Evolutionary conservation across 2,329 filamentous ascomycete species (phyloP), one percentile per base, ranked within the genome.

Genomic region (Emmonsiellopsis sp.): DNA sequence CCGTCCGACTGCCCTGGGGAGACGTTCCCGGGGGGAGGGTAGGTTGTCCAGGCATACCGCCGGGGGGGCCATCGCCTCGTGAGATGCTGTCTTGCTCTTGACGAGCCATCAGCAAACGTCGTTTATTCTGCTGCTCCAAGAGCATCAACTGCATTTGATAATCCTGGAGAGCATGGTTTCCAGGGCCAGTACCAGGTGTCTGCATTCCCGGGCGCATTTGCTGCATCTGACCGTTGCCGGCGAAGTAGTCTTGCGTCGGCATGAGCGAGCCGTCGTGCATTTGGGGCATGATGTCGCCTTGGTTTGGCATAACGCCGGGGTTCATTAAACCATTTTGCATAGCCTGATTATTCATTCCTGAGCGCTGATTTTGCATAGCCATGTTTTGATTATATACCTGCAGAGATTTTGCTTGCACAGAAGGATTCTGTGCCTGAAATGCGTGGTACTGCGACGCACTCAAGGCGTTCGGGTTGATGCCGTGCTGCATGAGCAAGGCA

Each of bases 301-400:
- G 88, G 55, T 80, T 81, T 60, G 83, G 83, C 63, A 89, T 87
- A 51, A 74, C 69, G 61, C 82, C 84, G 58, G 63, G 81, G 72
- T 78, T 82, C 72, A 77, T 77, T 73, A 82, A 79, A 70, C 79
- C 77, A 86, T 83, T 89, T 62, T 83, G 83, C 80, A 91, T 86
- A 70, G 83, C 82, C 77, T 89, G 87, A 70, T 84, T 86, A 68
- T 86, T 85, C 79, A 93, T 86, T 71, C 77, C 78, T 88, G 85
- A 73, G 71, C 86, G 86, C 69, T 67, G 66, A 66, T 91, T 86
- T 71, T 92, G 87, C 72, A 90, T 84, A 72, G 86, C 83, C 68
- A 95, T 80, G 71, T 84, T 87, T 72, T 89, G 84, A 68, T 87
- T 84, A 79, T 95, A 95, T 70, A 88, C 85, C 71, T 89, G 85